phyloP scores from a whole-genome alignment of 2,329 filamentous ascomycete genomes.

The Ophiostoma sp. region DNA sequence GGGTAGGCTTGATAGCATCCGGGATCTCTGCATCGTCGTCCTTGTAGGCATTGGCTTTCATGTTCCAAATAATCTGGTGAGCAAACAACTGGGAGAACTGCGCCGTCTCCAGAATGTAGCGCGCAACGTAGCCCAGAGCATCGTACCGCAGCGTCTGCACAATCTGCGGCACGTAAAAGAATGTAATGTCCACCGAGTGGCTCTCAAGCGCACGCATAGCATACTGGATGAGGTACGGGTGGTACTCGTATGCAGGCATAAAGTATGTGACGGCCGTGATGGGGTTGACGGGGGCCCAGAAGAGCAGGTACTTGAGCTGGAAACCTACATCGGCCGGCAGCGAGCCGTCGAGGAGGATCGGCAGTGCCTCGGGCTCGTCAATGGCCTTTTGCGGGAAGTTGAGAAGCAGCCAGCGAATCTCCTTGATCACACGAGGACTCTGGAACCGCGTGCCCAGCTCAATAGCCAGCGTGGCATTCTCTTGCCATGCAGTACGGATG shows the following conservation, averaged over 20 bases:
- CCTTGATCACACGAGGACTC: conserved; percentile 63
- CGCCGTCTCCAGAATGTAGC: conserved; percentile 94
- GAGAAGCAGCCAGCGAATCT: conserved; percentile 74
- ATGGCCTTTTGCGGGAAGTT: conserved; percentile 80
- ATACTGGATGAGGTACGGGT: conserved; percentile 92
- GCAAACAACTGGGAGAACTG: conserved; percentile 98
- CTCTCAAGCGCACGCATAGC: conserved; percentile 92
- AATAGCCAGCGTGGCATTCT: conserved; percentile 80
- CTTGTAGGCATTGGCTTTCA: conserved; percentile 98
- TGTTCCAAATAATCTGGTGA: conserved; percentile 99
- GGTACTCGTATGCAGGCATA: conserved; percentile 80
- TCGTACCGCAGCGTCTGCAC: conserved; percentile 94
- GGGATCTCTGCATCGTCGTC: conserved; percentile 90
- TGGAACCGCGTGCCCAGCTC: conserved; percentile 77
- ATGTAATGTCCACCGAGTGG: conserved; percentile 92
- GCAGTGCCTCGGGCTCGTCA: conserved; percentile 72
- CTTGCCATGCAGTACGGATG: conserved; percentile 77
- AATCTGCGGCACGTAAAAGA: conserved; percentile 98
- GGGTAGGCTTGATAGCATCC: conserved; percentile 84
- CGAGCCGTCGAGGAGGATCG: conserved; percentile 70
- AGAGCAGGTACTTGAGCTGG: conserved; percentile 89
- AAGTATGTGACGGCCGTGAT: conserved; percentile 92
- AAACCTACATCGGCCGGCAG: conserved; percentile 74
- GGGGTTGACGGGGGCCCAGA: conserved; percentile 88
- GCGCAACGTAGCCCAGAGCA: conserved; percentile 84